These are phyloP conservation scores for Penicillium occitanis DNA, from an alignment of 2,329 filamentous ascomycete genomes.

Conservation along the genomic window DNA sequence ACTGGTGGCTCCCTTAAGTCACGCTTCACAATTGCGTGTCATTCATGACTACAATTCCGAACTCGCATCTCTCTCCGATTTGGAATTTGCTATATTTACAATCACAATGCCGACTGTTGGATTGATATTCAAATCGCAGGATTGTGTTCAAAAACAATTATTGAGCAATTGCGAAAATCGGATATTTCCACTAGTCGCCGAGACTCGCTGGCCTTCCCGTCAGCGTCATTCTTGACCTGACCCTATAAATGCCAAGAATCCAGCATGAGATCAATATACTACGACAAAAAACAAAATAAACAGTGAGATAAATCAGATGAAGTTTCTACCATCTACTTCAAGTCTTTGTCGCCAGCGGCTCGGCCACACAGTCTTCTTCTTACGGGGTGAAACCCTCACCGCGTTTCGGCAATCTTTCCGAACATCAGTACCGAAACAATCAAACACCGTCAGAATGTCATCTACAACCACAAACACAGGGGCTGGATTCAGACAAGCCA, in stretches of 20 bases:
- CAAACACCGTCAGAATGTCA: constrained; percentile 7
- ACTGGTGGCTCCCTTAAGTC: too few relatives aligned
- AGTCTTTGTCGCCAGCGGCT: background rate
- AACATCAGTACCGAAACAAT: background rate
- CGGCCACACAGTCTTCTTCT: background rate
- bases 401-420: constrained; percentile 15
- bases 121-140: background rate
- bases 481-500: constrained; percentile 12
- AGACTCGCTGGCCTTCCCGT: constrained; percentile 11
- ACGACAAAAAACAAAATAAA: background rate
- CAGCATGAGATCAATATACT: background rate
- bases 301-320: background rate
- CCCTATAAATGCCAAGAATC: background rate
- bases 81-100: background rate
- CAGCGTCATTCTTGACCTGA: background rate
- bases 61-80: constrained; percentile 1
- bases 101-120: background rate
- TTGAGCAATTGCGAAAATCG: constrained; percentile 7
- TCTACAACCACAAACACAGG: constrained; percentile 1
- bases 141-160: background rate
- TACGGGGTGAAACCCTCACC: background rate
- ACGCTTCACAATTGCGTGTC: background rate
- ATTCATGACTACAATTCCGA: background rate
- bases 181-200: background rate
- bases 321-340: background rate